phyloP scores from a whole-genome alignment of 176 grass and related monocot genomes.

The Carex parvula region DNA sequence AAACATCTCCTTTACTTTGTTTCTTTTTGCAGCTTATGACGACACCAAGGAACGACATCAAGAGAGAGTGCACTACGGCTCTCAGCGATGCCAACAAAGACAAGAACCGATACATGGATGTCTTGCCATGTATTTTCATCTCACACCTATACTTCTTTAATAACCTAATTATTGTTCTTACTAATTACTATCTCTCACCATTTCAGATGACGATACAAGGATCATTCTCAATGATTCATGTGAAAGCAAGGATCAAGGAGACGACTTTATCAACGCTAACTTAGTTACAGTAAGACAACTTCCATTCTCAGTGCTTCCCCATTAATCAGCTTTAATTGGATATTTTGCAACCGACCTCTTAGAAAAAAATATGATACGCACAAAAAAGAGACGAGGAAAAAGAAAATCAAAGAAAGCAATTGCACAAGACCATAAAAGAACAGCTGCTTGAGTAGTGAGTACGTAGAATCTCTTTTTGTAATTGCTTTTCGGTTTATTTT shows the following conservation, averaged over 20 bases:
- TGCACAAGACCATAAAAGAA: neutral
- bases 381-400: neutral
- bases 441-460: neutral
- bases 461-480: neutral
- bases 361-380: neutral
- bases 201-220: conserved; percentile 53
- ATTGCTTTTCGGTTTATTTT: neutral
- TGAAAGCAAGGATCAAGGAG: conserved; percentile 21
- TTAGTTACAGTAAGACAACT: conserved; percentile 48
- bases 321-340: neutral
- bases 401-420: neutral
- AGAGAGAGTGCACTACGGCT: conserved; percentile 45
- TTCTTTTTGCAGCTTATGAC: conserved; percentile 28
- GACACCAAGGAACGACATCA: conserved; percentile 31
- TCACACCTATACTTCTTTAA: conserved; percentile 20
- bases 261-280: conserved; percentile 89
- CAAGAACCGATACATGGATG: conserved; percentile 84
- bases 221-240: conserved; percentile 32
- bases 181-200: neutral
- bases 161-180: conserved; percentile 17
- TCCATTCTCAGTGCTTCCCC: neutral
- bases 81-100: conserved; percentile 38
- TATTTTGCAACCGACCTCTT: neutral
- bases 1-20: neutral
- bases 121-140: conserved; percentile 62